Evolutionary conservation across 2,329 filamentous ascomycete species (phyloP), one percentile per base, ranked within the genome.

Genomic region (Monosporascus sp.): DNA sequence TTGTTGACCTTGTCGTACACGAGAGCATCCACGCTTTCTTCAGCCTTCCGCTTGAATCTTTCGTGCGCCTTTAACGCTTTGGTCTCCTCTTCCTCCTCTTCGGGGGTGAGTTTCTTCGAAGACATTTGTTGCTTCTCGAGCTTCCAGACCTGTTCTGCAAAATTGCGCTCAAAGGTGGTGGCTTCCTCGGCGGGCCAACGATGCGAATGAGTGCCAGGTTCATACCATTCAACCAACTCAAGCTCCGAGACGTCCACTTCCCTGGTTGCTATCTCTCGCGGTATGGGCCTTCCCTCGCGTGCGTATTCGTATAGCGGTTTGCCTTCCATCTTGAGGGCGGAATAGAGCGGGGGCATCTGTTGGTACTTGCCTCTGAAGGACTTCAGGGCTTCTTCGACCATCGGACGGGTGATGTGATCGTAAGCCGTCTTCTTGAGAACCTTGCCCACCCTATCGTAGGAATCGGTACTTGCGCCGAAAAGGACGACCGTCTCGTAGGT

Each of bases 251-350:
- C 89, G 50, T 90, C 85, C 40, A 97, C 89, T 2, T 88, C 82
- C 53, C 93, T 78, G 51, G 88, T 84, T 67, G 91, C 79, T 55
- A 99, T 94, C 68, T 96, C 88, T 52, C 87, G 78, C 0, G 94
- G 94, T 17, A 96, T 86, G 37, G 89, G 84, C 65, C 88, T 91
- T 17, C 94, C 94, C 68, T 92, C 90, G 48, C 94, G 81, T 20
- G 94, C 94, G 71, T 97, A 97, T 72, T 99, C 92, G 69, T 99
- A 99, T 48, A 97, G 78, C 37, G 90, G 88, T 76, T 97, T 97
- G 2, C 94, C 94, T 61, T 97, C 84, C 70, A 97, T 90, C 70
- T 93, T 92, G 57, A 97, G 78, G 9, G 94, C 94, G 31, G 91
- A 96, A 72, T 92, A 99, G 20, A 99, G 82, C 6, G 93, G 93